These are phyloP conservation scores for Flaveria brownii DNA, from an alignment of 129 eudicot genomes.

Conservation along the genomic window DNA sequence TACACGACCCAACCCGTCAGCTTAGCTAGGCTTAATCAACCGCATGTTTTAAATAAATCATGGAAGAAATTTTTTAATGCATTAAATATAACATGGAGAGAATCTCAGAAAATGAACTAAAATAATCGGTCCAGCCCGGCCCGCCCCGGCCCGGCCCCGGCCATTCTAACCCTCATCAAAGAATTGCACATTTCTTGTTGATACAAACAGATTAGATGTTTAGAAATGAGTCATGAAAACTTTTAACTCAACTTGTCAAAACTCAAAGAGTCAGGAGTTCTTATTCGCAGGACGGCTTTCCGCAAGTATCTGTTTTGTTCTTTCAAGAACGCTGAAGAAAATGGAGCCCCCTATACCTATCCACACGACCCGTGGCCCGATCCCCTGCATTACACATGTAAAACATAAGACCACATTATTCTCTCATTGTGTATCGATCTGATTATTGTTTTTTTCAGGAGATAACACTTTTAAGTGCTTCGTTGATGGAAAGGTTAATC, in stretches of 20 bases:
- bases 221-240: neutral
- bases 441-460: neutral
- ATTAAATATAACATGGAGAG: neutral
- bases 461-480: neutral
- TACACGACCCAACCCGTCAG: too few relatives aligned
- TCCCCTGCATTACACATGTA: slow-evolving; percentile 49
- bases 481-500: neutral
- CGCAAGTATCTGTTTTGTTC: slow-evolving; percentile 58
- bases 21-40: neutral
- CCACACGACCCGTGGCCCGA: slow-evolving; percentile 81
- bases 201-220: neutral
- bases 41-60: neutral
- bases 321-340: slow-evolving; percentile 80
- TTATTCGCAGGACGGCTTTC: slow-evolving; percentile 29
- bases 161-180: neutral
- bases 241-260: slow-evolving; percentile 25
- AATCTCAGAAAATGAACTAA: neutral
- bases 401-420: neutral
- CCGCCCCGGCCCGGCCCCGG: neutral
- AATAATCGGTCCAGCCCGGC: neutral
- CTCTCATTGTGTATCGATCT: neutral
- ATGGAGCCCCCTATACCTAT: slow-evolving; percentile 87
- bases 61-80: neutral
- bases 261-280: slow-evolving; percentile 19
- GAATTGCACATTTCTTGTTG: neutral